Percentiles rank a stretch among this genome's conserved stretches.
phyloP scores from a whole-genome alignment of 106 monocot genomes.

The Allium cepa region DNA sequence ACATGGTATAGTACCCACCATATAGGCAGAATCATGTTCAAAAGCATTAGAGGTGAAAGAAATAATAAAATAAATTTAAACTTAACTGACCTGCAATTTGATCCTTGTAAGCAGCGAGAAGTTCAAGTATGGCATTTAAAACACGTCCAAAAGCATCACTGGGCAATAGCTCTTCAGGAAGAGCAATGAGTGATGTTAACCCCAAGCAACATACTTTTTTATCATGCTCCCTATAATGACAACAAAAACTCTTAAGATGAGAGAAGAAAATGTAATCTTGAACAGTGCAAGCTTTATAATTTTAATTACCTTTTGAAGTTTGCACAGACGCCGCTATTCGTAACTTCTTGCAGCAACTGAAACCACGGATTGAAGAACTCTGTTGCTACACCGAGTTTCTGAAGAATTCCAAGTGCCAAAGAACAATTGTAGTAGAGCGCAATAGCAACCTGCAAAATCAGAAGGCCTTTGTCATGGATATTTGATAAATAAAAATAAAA shows the following conservation, averaged over 20 bases:
- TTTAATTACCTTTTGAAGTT: slow-evolving; percentile 37
- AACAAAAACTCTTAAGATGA: not conserved
- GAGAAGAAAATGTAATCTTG: not conserved
- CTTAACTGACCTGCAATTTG: no score
- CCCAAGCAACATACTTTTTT: slow-evolving; percentile 94
- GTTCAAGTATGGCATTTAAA: no score
- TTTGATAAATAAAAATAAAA: not conserved
- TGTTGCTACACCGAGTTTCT: slow-evolving; percentile 78
- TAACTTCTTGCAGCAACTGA: slow-evolving; percentile 83
- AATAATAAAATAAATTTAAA: no score
- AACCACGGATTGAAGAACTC: slow-evolving; percentile 89
- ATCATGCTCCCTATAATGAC: slow-evolving; percentile 69
- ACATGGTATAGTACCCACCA: no score
- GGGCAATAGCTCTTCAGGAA: slow-evolving; percentile 56
- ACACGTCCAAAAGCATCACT: slow-evolving; percentile 45
- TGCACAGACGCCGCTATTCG: slow-evolving; percentile 61
- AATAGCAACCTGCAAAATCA: slow-evolving; percentile 65
- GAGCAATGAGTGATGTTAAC: slow-evolving; percentile 69
- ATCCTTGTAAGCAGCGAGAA: no score
- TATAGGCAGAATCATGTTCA: no score
- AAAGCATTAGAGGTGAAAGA: no score
- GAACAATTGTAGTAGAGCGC: slow-evolving; percentile 11
- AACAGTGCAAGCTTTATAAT: not conserved
- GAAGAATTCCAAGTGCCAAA: slow-evolving; percentile 58
- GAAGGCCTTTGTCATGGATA: not conserved